Conservation (phyloP, 805 yeast species). For the Metschnikowia amazonensis region DNA sequence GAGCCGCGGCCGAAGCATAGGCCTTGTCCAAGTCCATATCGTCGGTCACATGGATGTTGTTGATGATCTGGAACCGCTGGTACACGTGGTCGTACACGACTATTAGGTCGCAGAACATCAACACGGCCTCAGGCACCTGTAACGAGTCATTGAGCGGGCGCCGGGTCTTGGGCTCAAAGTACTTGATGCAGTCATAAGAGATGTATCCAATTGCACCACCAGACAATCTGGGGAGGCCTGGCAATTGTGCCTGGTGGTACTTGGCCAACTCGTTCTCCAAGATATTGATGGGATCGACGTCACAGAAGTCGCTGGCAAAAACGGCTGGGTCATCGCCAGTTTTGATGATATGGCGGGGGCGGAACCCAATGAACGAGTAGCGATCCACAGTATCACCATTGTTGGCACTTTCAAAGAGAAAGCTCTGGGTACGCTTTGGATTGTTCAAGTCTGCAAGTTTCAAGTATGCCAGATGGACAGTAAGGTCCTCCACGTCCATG, state of each 20-base stretch:
- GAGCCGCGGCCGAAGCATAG: conserved; percentile 50
- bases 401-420: conserved; percentile 82
- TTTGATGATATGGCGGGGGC: conserved; percentile 74
- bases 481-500: conserved; percentile 70
- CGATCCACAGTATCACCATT: conserved; percentile 88
- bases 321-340: conserved; percentile 64
- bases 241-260: conserved; percentile 67
- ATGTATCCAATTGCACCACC: conserved; percentile 98
- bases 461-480: conserved; percentile 88
- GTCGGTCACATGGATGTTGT: conserved; percentile 56
- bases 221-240: conserved; percentile 76
- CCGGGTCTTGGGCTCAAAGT: conserved; percentile 89
- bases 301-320: conserved; percentile 29
- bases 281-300: conserved; percentile 74
- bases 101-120: conserved; percentile 87
- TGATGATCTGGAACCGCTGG: conserved; percentile 87
- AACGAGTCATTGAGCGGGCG: conserved; percentile 73
- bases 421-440: conserved; percentile 56
- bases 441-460: conserved; percentile 67
- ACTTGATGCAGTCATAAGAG: conserved; percentile 93
- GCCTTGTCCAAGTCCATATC: conserved; percentile 34
- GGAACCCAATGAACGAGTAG: conserved; percentile 85
- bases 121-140: conserved; percentile 82
- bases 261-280: conserved; percentile 70
- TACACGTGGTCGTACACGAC: conserved; percentile 92